Percentiles rank a stretch among this genome's conserved stretches.
Conservation (phyloP, 768 basidiomycete species). For the Lactarius sanguifluus region DNA sequence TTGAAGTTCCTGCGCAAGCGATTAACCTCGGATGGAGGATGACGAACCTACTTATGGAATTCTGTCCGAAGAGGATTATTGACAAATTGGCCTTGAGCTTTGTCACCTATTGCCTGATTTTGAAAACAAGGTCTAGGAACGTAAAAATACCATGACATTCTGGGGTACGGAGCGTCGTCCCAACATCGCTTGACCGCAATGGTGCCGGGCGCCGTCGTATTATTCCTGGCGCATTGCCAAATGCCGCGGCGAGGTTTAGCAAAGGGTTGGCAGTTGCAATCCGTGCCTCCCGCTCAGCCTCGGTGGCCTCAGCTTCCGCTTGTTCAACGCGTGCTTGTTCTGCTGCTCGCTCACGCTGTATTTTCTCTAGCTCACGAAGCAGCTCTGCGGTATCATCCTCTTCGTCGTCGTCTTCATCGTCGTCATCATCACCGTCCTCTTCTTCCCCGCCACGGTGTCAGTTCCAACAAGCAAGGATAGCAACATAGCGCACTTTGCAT, state of each 20-base stretch:
- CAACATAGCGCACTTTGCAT: slow-evolving; percentile 3
- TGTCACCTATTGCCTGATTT: slow-evolving; percentile 89
- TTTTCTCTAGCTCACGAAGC: slow-evolving; percentile 95
- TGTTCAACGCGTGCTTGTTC: slow-evolving; percentile 83
- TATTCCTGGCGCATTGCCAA: slow-evolving; percentile 74
- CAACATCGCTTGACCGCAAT: slow-evolving; percentile 92
- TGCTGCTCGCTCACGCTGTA: slow-evolving; percentile 92
- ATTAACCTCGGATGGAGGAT: slow-evolving; percentile 13
- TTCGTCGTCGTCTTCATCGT: slow-evolving; percentile 59
- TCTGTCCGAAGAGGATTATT: slow-evolving; percentile 94
- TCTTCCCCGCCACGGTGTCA: slow-evolving; percentile 30
- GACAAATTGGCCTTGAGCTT: slow-evolving; percentile 78
- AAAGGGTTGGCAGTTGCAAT: slow-evolving; percentile 88
- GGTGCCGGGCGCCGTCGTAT: slow-evolving; percentile 73
- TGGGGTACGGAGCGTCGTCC: slow-evolving; percentile 75
- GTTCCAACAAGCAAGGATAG: background rate
- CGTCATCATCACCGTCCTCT: slow-evolving; percentile 46
- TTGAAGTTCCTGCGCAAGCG: slow-evolving; percentile 74
- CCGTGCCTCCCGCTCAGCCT: slow-evolving; percentile 70
- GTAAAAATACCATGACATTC: background rate
- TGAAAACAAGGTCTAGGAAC: slow-evolving; percentile 88
- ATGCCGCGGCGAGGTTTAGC: slow-evolving; percentile 85
- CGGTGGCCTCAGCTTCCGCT: slow-evolving; percentile 62
- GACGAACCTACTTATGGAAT: slow-evolving; percentile 76
- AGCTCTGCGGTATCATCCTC: slow-evolving; percentile 94